phyloP scores from a whole-genome alignment of 805 yeast species.

The Clavispora phyllophila region DNA sequence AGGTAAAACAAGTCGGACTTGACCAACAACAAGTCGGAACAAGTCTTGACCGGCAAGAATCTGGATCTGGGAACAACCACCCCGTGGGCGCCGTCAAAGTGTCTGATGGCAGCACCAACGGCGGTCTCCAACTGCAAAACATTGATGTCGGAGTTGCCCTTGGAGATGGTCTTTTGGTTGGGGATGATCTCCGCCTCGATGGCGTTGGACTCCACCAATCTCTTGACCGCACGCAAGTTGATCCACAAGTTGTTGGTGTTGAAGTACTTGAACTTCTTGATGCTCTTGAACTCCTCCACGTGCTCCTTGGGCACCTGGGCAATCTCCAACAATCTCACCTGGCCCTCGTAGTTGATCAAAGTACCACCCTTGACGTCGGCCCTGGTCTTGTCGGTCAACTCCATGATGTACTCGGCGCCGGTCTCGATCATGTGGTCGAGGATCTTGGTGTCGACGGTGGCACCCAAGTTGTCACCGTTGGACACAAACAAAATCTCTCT shows the following conservation, averaged over 20 bases:
- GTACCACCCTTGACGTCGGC: constrained; percentile 99
- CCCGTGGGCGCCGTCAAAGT: constrained; percentile 92
- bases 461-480: constrained; percentile 97
- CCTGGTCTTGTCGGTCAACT: constrained; percentile 95
- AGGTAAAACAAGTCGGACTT: constrained; percentile 90
- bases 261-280: constrained; percentile 96
- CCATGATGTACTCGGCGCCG: constrained; percentile 94
- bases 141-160: constrained; percentile 72
- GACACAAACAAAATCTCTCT: constrained; percentile 94
- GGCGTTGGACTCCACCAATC: constrained; percentile 77
- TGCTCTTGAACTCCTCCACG: constrained; percentile 95
- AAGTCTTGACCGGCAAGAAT: constrained; percentile 96
- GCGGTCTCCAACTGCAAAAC: constrained; percentile 97
- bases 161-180: constrained; percentile 76
- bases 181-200: constrained; percentile 94
- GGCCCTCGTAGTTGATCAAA: constrained; percentile 90
- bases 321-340: constrained; percentile 89
- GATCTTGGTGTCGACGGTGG: constrained; percentile 90
- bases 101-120: constrained; percentile 97
- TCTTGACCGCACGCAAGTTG: constrained; percentile 88
- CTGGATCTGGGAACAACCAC: constrained; percentile 97
- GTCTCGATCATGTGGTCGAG: constrained; percentile 90
- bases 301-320: constrained; percentile 99
- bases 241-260: constrained; percentile 98
- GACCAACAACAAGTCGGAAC: constrained; percentile 89